A percentile compares a stretch with the other conserved stretches of the same genome.
Evolutionary conservation across 2,329 filamentous ascomycete genomes (phyloP).

Genomic region (Penicillium sp.): DNA sequence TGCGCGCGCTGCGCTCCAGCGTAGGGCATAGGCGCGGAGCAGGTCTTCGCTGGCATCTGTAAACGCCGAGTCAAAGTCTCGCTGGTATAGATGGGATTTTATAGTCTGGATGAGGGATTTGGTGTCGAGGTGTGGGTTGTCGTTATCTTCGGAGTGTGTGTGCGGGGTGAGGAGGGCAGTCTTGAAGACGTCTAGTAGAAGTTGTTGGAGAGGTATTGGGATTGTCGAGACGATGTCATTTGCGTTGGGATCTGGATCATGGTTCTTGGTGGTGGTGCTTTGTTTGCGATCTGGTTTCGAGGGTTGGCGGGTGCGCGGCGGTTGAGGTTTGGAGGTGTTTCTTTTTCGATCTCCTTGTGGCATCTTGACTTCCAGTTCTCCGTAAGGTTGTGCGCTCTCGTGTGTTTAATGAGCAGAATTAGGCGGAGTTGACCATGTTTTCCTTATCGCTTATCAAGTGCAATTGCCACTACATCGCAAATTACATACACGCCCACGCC

Average conservation of each 20-base stretch:
- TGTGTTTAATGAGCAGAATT: too few species aligned
- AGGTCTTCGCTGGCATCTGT: slow-evolving; percentile 55
- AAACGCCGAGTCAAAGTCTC: slow-evolving; percentile 80
- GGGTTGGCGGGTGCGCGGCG: slow-evolving; percentile 8
- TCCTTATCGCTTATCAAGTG: slow-evolving; percentile 18
- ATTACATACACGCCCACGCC: slow-evolving; percentile 6
- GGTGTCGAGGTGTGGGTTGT: slow-evolving; percentile 28
- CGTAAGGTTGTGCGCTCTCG: too few species aligned
- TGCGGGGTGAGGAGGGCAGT: slow-evolving; percentile 51
- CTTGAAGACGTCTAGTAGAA: slow-evolving; percentile 67
- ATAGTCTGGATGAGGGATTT: slow-evolving; percentile 65
- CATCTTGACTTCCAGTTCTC: too few species aligned
- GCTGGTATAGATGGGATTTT: slow-evolving; percentile 76
- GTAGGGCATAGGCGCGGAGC: slow-evolving; percentile 74
- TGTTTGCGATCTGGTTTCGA: slow-evolving; percentile 6
- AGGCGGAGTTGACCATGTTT: slow-evolving; percentile 6
- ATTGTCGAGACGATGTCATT: slow-evolving; percentile 33
- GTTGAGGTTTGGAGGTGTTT: slow-evolving; percentile 6
- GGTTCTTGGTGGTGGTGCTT: background rate
- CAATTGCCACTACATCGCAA: slow-evolving; percentile 11
- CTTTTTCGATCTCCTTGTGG: slow-evolving; percentile 12
- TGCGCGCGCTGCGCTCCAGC: slow-evolving; percentile 85
- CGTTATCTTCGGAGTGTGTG: slow-evolving; percentile 41
- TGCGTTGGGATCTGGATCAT: slow-evolving; percentile 3
- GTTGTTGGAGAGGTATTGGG: slow-evolving; percentile 57